These are phyloP conservation scores for Penicillium digitatum DNA, from an alignment of 2,329 filamentous ascomycete species.

Conservation along the genomic window DNA sequence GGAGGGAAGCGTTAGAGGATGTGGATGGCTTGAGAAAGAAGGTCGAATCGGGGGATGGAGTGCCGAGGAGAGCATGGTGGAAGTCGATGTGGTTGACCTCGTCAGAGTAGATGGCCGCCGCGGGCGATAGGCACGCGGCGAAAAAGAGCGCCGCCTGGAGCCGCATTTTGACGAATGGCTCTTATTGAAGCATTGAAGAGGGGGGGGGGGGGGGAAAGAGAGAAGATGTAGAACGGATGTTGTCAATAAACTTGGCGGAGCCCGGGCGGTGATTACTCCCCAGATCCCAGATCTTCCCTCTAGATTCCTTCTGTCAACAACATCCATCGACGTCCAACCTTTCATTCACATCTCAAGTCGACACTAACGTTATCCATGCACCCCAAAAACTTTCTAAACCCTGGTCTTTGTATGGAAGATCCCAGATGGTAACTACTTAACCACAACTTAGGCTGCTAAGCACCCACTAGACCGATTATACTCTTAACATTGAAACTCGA, in stretches of 20 bases:
- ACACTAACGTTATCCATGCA: not conserved
- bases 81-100: slow-evolving; percentile 91
- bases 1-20: slow-evolving; percentile 77
- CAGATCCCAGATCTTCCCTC: not conserved
- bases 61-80: slow-evolving; percentile 82
- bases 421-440: not conserved
- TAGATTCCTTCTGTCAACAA: not conserved
- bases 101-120: slow-evolving; percentile 74
- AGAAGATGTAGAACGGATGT: slow-evolving; percentile 9
- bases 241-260: slow-evolving; percentile 17
- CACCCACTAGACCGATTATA: not conserved
- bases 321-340: not conserved
- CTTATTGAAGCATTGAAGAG: slow-evolving; percentile 33
- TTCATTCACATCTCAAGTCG: not conserved
- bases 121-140: slow-evolving; percentile 48
- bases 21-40: slow-evolving; percentile 89
- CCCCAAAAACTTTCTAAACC: not conserved
- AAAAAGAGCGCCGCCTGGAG: slow-evolving; percentile 40
- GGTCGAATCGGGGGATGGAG: slow-evolving; percentile 75
- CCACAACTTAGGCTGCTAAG: not conserved
- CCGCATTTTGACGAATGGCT: slow-evolving; percentile 36
- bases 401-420: not conserved
- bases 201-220: slow-evolving; percentile 10
- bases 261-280: slow-evolving; percentile 22
- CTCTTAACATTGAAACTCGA: not conserved